Base-by-base conservation (phyloP, 768 basidiomycete genomes). In the Psilocybe subaeruginosa region DNA sequence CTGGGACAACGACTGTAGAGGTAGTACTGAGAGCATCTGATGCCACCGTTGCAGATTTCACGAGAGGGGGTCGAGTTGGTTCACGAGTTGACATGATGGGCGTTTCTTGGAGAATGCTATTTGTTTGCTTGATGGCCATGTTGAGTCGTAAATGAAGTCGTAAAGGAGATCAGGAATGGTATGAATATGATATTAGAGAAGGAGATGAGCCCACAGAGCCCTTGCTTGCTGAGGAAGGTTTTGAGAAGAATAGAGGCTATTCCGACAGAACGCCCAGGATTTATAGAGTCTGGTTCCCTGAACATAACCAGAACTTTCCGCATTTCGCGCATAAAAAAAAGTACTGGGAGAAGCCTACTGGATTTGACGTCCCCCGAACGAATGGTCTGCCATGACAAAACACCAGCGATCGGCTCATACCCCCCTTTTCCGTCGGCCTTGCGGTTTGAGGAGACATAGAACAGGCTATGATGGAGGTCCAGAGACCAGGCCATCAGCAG, bases 111-210 rank as follows among this genome's bases (percentile, higher is more conserved):
- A 54, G 49, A 41, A 60, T 49, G 12, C 39, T 49, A n/a, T 23
- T 45, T 14, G 58, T 37, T n/a, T 62, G 58, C 43, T 54, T 64
- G 49, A 62, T 55, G 30, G 66, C 60, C 63, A 62, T 67, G 16
- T 46, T 37, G n/a, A 29, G 47, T 64, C 59, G 59, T 59, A 31
- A 55, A 60, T 9, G 16, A 12, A n/a, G 45, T 52, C 56, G 51
- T 62, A 47, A 61, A n/a, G 51, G 43, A 33, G 61, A 54, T 17
- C 14, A 17, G 48, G 37, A 29, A 48, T 30, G 45, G 33, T 17
- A 47, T 33, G 23, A 19, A 23, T 30, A 56, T 14, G 56, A 31
- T 45, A 45, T 47, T 12, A 7, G 37, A 37, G 52, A 46, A 48
- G 19, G 33, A 57, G 50, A 46, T 8, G 35, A 23, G 29, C 30